phyloP scores from a whole-genome alignment of 331 rosid species.

The Ulmus americana region DNA sequence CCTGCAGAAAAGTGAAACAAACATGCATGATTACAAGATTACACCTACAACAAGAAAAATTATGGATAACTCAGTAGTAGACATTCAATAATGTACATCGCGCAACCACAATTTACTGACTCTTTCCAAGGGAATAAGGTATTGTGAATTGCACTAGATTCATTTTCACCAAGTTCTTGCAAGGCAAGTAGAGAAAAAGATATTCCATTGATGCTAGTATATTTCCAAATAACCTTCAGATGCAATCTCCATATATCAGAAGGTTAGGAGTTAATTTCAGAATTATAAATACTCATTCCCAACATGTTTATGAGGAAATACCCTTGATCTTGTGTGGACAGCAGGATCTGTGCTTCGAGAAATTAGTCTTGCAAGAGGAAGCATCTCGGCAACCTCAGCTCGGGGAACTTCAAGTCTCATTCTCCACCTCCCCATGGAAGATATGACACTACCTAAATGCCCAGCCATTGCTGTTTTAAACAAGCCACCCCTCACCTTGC shows the following conservation, averaged over 20 bases:
- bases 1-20: constrained; percentile 50
- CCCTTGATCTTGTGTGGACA: constrained; percentile 88
- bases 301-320: constrained; percentile 31
- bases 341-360: constrained; percentile 81
- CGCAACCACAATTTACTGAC: neutral
- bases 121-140: no score
- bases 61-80: constrained; percentile 1
- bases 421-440: constrained; percentile 99
- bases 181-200: neutral
- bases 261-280: constrained; percentile 13
- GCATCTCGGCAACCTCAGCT: constrained; percentile 94
- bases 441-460: constrained; percentile 73
- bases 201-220: neutral
- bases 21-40: neutral
- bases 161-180: neutral
- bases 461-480: constrained; percentile 53
- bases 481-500: constrained; percentile 45
- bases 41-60: constrained; percentile 13
- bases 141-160: no score
- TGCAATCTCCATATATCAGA: neutral
- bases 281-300: constrained; percentile 10
- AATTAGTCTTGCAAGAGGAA: constrained; percentile 90
- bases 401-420: constrained; percentile 78
- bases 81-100: neutral
- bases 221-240: neutral